Evolutionary conservation across 257 asterid species (phyloP).

Genomic region (Forsythia suspensa): DNA sequence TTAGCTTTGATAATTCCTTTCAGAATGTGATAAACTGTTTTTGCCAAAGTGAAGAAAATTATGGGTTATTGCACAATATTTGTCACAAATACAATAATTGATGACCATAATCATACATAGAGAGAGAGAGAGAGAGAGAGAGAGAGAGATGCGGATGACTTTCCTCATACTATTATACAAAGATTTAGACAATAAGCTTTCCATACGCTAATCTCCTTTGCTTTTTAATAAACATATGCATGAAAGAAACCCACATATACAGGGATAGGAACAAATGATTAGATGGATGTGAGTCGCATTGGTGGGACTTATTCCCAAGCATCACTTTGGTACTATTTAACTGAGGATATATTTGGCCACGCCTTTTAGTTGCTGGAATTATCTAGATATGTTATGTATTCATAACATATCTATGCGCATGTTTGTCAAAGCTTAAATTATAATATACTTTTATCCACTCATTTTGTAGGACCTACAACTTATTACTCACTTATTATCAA

Average conservation of each 20-base stretch:
- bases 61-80: not conserved
- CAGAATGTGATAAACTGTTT: constrained; percentile 80
- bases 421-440: too few species aligned
- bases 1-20: constrained; percentile 96
- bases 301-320: not conserved
- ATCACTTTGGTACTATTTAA: not conserved
- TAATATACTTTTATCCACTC: too few species aligned
- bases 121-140: too few species aligned
- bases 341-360: not conserved
- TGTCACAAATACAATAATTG: not conserved
- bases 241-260: not conserved
- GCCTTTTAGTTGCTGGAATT: not conserved
- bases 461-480: too few species aligned
- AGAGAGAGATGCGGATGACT: not conserved
- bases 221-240: not conserved
- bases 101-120: not conserved
- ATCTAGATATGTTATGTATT: too few species aligned
- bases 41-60: constrained; percentile 18
- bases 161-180: not conserved
- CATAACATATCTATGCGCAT: too few species aligned
- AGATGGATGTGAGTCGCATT: not conserved
- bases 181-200: not conserved
- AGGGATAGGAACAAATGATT: not conserved
- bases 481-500: too few species aligned
- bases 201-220: not conserved